Percentiles rank a stretch among this genome's conserved stretches.
Evolutionary conservation across 169 alveolate species (phyloP).

Genomic region (Cryptosporidium muris): DNA sequence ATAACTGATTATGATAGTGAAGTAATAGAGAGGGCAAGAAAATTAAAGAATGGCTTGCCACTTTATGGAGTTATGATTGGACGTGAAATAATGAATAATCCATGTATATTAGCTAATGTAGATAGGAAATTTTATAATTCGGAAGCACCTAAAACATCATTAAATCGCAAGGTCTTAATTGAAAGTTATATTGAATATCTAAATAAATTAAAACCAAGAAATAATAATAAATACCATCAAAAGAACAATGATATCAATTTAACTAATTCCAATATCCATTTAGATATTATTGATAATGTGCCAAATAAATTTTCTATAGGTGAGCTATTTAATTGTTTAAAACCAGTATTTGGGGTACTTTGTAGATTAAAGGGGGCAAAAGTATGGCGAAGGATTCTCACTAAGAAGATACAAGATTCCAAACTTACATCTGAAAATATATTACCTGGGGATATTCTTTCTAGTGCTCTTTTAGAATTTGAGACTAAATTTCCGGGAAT

Average conservation of each 20-base stretch:
- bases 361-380: constrained; percentile 81
- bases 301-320: constrained; percentile 23
- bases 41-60: neutral
- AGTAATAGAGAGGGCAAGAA: neutral
- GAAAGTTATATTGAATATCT: constrained; percentile 73
- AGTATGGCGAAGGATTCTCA: constrained; percentile 33
- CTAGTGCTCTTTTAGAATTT: neutral
- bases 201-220: constrained; percentile 25
- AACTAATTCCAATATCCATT: constrained; percentile 16
- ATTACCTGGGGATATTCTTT: constrained; percentile 10
- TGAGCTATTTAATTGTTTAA: constrained; percentile 68
- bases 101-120: constrained; percentile 78
- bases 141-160: constrained; percentile 55
- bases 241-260: constrained; percentile 29
- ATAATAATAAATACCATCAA: constrained; percentile 11
- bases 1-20: neutral
- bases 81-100: constrained; percentile 84
- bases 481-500: constrained; percentile 10
- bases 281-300: constrained; percentile 70
- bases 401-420: neutral
- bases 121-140: constrained; percentile 79
- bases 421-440: constrained; percentile 1
- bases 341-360: constrained; percentile 83
- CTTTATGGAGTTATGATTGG: constrained; percentile 85
- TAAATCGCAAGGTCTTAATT: constrained; percentile 76